These are phyloP conservation scores for Vachellia pachyceras DNA, from an alignment of 306 rosid genomes.

Conservation along the genomic window DNA sequence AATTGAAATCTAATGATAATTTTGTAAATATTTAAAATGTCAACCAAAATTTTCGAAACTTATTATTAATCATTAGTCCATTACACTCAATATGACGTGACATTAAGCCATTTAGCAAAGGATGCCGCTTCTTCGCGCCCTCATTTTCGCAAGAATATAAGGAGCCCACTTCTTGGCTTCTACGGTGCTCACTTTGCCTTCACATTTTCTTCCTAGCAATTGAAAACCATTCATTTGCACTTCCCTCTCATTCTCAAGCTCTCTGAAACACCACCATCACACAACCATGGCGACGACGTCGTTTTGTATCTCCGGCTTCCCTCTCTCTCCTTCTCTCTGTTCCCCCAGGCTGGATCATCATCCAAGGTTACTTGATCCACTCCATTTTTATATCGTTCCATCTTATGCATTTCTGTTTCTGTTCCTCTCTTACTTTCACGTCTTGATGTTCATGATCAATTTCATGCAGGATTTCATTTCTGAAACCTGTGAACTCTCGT, in stretches of 20 bases:
- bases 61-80: no score
- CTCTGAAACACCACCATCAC: slow-evolving; percentile 1
- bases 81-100: neutral
- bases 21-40: no score
- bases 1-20: no score
- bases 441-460: slow-evolving; percentile 6
- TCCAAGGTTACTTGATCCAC: slow-evolving; percentile 6
- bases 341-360: slow-evolving; percentile 15
- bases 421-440: neutral
- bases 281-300: slow-evolving; percentile 44
- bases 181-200: neutral
- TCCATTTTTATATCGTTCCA: neutral
- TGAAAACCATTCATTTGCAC: neutral
- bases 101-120: neutral
- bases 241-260: neutral
- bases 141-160: neutral
- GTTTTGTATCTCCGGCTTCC: slow-evolving; percentile 43
- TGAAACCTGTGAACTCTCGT: slow-evolving; percentile 26
- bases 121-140: neutral
- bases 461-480: slow-evolving; percentile 38
- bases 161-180: neutral
- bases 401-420: neutral
- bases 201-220: neutral
- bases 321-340: slow-evolving; percentile 32
- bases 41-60: no score